Percentiles rank a stretch among this genome's conserved stretches.
Evolutionary conservation across 2,329 filamentous ascomycete species (phyloP).

Genomic region (Pseudocercospora musae): DNA sequence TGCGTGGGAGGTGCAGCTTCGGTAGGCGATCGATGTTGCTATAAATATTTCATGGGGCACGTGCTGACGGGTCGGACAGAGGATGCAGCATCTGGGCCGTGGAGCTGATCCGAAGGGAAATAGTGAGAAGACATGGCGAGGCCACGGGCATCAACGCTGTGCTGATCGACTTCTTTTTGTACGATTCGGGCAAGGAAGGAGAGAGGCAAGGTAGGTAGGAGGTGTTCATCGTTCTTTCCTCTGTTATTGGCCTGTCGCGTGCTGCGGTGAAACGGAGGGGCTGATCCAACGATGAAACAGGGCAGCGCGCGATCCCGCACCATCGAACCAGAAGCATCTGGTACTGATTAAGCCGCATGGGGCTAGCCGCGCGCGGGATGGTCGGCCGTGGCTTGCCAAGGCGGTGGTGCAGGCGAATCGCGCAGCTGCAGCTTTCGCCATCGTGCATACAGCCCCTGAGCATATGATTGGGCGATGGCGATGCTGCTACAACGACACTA

Average conservation of each 20-base stretch:
- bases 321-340: slow-evolving; percentile 19
- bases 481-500: background rate
- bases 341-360: slow-evolving; percentile 13
- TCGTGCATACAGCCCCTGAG: background rate
- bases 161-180: slow-evolving; percentile 94
- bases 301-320: slow-evolving; percentile 18
- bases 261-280: slow-evolving; percentile 9
- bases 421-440: background rate
- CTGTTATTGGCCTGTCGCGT: slow-evolving; percentile 5
- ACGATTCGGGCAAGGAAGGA: slow-evolving; percentile 86
- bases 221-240: background rate
- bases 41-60: too few species aligned
- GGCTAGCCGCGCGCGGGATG: background rate
- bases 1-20: slow-evolving; percentile 79
- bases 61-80: slow-evolving; percentile 22
- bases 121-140: slow-evolving; percentile 68
- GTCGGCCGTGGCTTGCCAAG: background rate
- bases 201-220: slow-evolving; percentile 51
- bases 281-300: slow-evolving; percentile 19
- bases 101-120: slow-evolving; percentile 81
- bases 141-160: slow-evolving; percentile 71
- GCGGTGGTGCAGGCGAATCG: too few species aligned
- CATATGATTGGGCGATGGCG: background rate
- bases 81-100: slow-evolving; percentile 96
- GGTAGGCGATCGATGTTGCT: too few species aligned